Conservation (phyloP, 73 alveolate species). For the Symbiodinium pilosum region DNA sequence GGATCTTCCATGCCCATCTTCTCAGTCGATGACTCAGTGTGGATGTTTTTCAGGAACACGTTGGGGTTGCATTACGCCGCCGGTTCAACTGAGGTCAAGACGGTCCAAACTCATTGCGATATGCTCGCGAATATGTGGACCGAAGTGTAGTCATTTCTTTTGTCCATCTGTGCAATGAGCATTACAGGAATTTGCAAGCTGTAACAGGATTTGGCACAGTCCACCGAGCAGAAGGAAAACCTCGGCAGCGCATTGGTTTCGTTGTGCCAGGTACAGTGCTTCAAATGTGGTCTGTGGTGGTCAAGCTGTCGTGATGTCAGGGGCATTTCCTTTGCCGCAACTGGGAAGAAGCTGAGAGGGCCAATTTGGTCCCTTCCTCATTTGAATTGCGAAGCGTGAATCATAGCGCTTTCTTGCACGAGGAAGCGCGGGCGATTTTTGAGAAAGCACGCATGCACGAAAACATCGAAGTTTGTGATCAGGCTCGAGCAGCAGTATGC, state of each 20-base stretch:
- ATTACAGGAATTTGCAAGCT: too few species aligned
- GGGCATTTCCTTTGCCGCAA: slow-evolving; percentile 76
- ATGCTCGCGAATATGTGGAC: slow-evolving; percentile 74
- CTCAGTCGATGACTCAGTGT: background rate
- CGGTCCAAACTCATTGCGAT: slow-evolving; percentile 57
- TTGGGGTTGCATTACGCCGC: too few species aligned
- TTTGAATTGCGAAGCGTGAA: background rate
- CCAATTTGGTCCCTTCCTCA: slow-evolving; percentile 25
- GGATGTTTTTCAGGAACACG: too few species aligned
- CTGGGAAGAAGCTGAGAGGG: slow-evolving; percentile 75
- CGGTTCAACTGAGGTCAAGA: slow-evolving; percentile 31
- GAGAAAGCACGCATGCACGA: slow-evolving; percentile 83
- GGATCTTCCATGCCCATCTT: slow-evolving; percentile 75
- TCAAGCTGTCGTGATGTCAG: background rate
- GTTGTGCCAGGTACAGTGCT: slow-evolving; percentile 70
- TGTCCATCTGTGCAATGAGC: too few species aligned
- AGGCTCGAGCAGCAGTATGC: slow-evolving; percentile 16
- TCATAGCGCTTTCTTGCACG: background rate
- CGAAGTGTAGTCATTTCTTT: background rate
- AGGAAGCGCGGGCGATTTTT: slow-evolving; percentile 83
- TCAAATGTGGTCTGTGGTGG: too few species aligned
- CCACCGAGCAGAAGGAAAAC: slow-evolving; percentile 43
- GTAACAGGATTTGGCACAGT: slow-evolving; percentile 47
- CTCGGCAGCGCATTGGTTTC: slow-evolving; percentile 73
- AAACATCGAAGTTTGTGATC: slow-evolving; percentile 61